Base-by-base conservation (phyloP, 1,284 basidiomycete genomes). In the Leccinum solheimii region DNA sequence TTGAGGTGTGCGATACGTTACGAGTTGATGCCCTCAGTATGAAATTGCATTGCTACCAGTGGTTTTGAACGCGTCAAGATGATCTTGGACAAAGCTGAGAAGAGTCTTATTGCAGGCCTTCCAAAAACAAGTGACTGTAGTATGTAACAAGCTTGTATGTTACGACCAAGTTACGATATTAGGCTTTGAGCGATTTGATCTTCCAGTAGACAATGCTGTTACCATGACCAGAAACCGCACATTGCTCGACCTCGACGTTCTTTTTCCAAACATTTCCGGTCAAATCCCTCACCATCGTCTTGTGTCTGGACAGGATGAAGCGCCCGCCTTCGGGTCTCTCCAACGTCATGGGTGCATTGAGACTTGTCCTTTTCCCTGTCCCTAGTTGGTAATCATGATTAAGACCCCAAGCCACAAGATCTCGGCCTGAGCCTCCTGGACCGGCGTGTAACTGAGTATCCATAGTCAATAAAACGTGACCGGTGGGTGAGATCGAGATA, bases 321-420 rank as follows among this genome's bases (percentile, higher is more conserved):
- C 86, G 79, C 55, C 80, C 81, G 5, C 81, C 86, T 60, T 81
- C 82, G 2, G 78, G 74, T n/a, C 76, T 75, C 60, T 80, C 77
- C 62, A 89, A 74, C 23, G 78, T 77, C 16, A 83, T 82, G 0
- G 96, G 95, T 14, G 86, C 78, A 0, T 91, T 83, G 8, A 89
- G 70, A 70, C 90, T 94, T 5, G 87, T 83, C 59, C 89, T 84
- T 74, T 90, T 94, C 48, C 93, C 93, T 64, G 88, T 95, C 5
- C 95, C 96, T 6, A 96, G 82, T 75, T 96, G 91, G 68, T 86
- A 91, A 52, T 90, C 85, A 51, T 84, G 81, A 67, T 91, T 91
- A 61, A 81, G 81, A 10, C 90, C 88, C 87, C 88, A 91, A 3
- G 80, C 80, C 55, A 88, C 72, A 55, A 91, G 75, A 72, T 92